Percentiles rank a stretch among this genome's conserved stretches.
phyloP scores from a whole-genome alignment of 2,329 filamentous ascomycete genomes.

The Cercospora brassicicola region DNA sequence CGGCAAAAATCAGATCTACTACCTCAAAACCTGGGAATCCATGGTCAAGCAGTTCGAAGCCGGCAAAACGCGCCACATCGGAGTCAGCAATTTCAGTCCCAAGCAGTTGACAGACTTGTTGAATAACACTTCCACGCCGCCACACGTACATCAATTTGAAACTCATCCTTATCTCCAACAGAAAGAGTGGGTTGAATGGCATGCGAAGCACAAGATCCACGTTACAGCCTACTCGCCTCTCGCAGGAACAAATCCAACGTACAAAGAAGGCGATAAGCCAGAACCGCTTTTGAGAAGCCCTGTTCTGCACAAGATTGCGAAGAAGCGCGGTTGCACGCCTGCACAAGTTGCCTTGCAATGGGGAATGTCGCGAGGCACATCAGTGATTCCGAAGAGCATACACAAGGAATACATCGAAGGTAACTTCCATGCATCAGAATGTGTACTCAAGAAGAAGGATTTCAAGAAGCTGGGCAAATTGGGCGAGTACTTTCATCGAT shows the following conservation, averaged over 20 bases:
- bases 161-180: conserved; percentile 37
- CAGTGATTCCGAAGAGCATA: conserved; percentile 55
- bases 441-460: conserved; percentile 42
- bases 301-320: conserved; percentile 63
- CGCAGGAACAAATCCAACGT: conserved; percentile 44
- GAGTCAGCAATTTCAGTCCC: conserved; percentile 38
- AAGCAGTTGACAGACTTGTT: conserved; percentile 32
- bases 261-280: conserved; percentile 34
- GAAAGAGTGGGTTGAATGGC: conserved; percentile 28
- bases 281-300: conserved; percentile 54
- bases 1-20: conserved; percentile 29
- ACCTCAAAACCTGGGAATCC: conserved; percentile 35
- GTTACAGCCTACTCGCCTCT: conserved; percentile 36
- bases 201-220: conserved; percentile 29
- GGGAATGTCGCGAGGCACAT: conserved; percentile 57
- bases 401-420: conserved; percentile 30
- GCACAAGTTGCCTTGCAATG: conserved; percentile 57
- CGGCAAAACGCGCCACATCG: conserved; percentile 35
- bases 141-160: conserved; percentile 37
- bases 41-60: conserved; percentile 33
- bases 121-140: conserved; percentile 28
- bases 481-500: conserved; percentile 34
- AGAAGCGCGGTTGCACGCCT: conserved; percentile 60
- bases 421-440: conserved; percentile 39
- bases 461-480: conserved; percentile 42